Evolutionary conservation across 805 yeast genomes (phyloP), one percentile per base, ranked within the genome.

Genomic region (Yarrowia sp.): DNA sequence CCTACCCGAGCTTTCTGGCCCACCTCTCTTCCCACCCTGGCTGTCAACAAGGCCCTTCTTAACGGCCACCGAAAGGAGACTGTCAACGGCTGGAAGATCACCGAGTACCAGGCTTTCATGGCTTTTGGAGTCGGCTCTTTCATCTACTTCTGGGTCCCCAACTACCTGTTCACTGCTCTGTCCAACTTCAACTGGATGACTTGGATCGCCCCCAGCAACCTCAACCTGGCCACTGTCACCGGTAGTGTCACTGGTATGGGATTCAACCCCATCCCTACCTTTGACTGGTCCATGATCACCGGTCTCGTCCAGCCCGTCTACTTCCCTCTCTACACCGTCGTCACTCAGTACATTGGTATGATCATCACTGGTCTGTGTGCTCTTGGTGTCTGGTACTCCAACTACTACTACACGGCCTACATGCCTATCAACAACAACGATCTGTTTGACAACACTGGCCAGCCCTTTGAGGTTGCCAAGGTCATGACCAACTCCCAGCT

Each of bases 1-100:
- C 86, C 89, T 11, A 81, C 87, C 13, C 77, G 83, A 42, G 83
- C 85, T 68, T 76, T 86, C 65, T 86, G 90, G 90, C 90, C 90
- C 8, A 78, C 83, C 28, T 80, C 83, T 67, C 77, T 86, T 71
- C 87, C 86, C 66, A 80, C 85, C 3, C 73, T 84, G 39, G 83
- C 89, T 28, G 78, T 85, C 72, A 80, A 83, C 78, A 79, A 81
- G 74, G 79, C 84, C 71, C 76, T 85, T 72, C 80, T 66, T 14
- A 10, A 77, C 32, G 67, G 65, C n/a, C 67, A 69, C 13, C 73
- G 69, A 61, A 70, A 67, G 48, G 71, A 66, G 44, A 71, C 57
- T 13, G 64, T 71, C 44, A 73, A 80, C 67, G 84, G 85, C 2
- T 84, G 86, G 86, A 81, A 72, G 50, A 76, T 83, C 44, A 77